phyloP scores from a whole-genome alignment of 2,329 filamentous ascomycete species.

The Colletotrichum plurivorum region DNA sequence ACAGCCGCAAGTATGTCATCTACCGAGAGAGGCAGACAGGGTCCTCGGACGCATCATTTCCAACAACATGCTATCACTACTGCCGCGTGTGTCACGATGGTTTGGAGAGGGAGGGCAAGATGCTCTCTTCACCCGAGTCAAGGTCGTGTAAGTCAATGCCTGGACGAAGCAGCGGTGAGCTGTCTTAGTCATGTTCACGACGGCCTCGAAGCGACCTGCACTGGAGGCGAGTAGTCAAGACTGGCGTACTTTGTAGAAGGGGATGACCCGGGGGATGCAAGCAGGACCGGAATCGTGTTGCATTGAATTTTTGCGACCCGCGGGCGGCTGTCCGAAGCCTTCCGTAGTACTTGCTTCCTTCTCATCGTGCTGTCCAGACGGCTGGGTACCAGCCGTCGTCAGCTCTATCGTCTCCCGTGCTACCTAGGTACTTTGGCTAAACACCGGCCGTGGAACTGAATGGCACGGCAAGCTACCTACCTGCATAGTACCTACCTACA shows the following conservation, averaged over 20 bases:
- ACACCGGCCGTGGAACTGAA: neutral
- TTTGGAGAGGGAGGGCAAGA: conserved; percentile 17
- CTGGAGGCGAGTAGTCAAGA: neutral
- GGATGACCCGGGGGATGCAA: neutral
- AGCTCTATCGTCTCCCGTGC: neutral
- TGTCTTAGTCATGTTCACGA: conserved; percentile 20
- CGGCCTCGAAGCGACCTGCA: conserved; percentile 19
- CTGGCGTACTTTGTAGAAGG: neutral
- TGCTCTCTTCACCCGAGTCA: conserved; percentile 19
- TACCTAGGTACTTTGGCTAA: conserved; percentile 16
- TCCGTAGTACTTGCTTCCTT: no score
- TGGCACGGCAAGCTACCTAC: no score
- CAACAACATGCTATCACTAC: neutral
- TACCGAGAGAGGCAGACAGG: conserved; percentile 24
- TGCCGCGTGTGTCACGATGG: conserved; percentile 14
- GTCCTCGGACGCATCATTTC: neutral
- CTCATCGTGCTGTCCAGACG: neutral
- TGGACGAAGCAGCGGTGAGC: conserved; percentile 31
- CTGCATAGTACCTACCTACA: no score
- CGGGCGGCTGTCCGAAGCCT: conserved; percentile 26
- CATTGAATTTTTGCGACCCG: neutral
- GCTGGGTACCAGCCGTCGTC: conserved; percentile 20
- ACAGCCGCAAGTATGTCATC: conserved; percentile 38
- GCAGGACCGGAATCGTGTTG: neutral
- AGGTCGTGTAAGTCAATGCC: conserved; percentile 16